Evolutionary conservation across 2,329 filamentous ascomycete genomes (phyloP), one percentile per base, ranked within the genome.

Genomic region (Xylaria arbuscula): DNA sequence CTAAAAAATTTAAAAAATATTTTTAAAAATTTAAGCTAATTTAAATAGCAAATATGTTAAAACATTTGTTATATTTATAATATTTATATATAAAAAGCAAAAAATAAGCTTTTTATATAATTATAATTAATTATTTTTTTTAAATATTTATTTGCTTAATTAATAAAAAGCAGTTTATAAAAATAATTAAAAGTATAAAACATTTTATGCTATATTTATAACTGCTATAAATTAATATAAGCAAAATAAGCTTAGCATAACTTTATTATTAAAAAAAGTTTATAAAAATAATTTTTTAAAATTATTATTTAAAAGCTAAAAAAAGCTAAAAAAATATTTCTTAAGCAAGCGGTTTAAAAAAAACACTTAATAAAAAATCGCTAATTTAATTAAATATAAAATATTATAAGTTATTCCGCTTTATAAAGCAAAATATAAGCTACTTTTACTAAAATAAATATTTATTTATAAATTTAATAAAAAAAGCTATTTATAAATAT

Each of bases 381-480:
- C 9, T 36, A 17, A 7, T 1, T 11, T 56, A 10, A 24, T 24
- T 42, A 24, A 56, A 17, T 17, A 8, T 24, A 56, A 56, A 24
- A 5, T 3, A 24, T 8, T 42, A 24, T 42, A 42, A 17, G 8
- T 42, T 56, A 56, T 56, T 22, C 8, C n/a, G 10, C 10, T 9
- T 13, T 3, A 24, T 8, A 38, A 38, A 19, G 8, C 36, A 42
- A 15, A 42, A 17, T 38, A 42, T 42, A 42, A 56, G 5, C 54
- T 56, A 15, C 28, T 56, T 8, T 24, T 38, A 1, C 15, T 56
- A 24, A 56, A 56, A 40, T 56, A 56, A 42, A 17, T 56, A 15
- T 56, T 56, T 56, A 56, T 40, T 15, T 56, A 56, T 56, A 56
- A 56, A 24, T 56, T 56, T 42, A 56, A 56, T 17, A 56, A 56